Conservation (phyloP, 2,329 filamentous ascomycete species). For the Talaromyces funiculosus region DNA sequence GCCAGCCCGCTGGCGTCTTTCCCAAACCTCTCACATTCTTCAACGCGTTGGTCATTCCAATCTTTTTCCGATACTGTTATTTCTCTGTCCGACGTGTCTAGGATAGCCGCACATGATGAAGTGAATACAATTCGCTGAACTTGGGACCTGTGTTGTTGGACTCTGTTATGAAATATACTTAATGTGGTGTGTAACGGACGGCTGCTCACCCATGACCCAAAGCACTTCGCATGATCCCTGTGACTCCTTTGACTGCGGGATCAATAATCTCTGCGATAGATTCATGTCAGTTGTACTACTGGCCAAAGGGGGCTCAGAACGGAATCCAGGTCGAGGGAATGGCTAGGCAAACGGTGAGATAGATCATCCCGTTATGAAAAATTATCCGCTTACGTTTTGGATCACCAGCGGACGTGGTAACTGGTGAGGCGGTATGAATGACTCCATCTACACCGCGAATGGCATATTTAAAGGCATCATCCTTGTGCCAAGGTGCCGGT, state of each 20-base stretch:
- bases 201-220: background rate
- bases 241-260: background rate
- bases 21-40: background rate
- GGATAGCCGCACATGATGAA: background rate
- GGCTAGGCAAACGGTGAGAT: too few species aligned
- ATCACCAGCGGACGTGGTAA: background rate
- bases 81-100: background rate
- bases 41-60: conserved; percentile 1
- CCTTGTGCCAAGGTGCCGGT: too few species aligned
- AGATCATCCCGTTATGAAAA: background rate
- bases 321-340: too few species aligned
- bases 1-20: background rate
- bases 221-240: background rate
- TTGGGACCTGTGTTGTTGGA: background rate
- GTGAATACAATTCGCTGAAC: background rate
- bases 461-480: background rate
- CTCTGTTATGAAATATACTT: background rate
- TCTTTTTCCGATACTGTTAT: background rate
- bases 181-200: background rate
- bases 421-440: conserved; percentile 3
- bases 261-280: background rate
- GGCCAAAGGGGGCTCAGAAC: background rate
- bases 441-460: background rate
- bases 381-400: background rate
- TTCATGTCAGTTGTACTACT: background rate